These are phyloP conservation scores for Daldinia decipiens DNA, from an alignment of 495 filamentous ascomycete genomes.

Conservation along the genomic window DNA sequence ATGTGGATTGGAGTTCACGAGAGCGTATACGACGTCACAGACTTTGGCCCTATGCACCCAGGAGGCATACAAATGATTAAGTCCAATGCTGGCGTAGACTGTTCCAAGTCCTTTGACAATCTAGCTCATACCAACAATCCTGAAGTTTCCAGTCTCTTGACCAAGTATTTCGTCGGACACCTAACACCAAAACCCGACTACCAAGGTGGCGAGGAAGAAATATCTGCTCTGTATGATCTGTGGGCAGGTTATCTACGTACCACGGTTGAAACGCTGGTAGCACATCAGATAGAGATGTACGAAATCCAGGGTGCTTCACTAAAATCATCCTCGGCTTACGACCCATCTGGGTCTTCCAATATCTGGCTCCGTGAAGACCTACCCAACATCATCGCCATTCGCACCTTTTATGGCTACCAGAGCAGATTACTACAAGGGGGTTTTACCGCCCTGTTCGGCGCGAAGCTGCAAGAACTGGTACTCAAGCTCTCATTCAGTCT, in stretches of 20 bases:
- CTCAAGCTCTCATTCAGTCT: conserved; percentile 61
- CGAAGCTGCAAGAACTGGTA: conserved; percentile 60
- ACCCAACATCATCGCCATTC: conserved; percentile 58
- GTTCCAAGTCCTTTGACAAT: conserved; percentile 61
- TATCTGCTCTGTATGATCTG: conserved; percentile 56
- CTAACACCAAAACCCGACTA: conserved; percentile 61
- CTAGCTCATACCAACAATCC: conserved; percentile 63
- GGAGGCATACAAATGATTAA: conserved; percentile 62
- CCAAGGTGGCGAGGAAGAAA: conserved; percentile 48
- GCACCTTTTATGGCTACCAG: conserved; percentile 63
- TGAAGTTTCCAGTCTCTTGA: conserved; percentile 59
- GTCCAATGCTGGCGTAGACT: conserved; percentile 63
- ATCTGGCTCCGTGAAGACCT: conserved; percentile 58
- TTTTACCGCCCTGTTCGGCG: conserved; percentile 60
- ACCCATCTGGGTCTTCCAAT: conserved; percentile 36
- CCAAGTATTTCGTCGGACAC: conserved; percentile 63
- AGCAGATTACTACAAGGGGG: conserved; percentile 61
- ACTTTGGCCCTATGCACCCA: conserved; percentile 62
- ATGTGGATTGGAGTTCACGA: conserved; percentile 65
- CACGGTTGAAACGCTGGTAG: conserved; percentile 59
- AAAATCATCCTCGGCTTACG: conserved; percentile 30
- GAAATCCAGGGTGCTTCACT: conserved; percentile 57
- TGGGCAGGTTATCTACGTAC: conserved; percentile 59
- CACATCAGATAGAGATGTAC: conserved; percentile 61
- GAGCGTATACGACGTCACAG: conserved; percentile 61